Base-by-base conservation (phyloP, 768 basidiomycete genomes). In the Pholiota microspora region DNA sequence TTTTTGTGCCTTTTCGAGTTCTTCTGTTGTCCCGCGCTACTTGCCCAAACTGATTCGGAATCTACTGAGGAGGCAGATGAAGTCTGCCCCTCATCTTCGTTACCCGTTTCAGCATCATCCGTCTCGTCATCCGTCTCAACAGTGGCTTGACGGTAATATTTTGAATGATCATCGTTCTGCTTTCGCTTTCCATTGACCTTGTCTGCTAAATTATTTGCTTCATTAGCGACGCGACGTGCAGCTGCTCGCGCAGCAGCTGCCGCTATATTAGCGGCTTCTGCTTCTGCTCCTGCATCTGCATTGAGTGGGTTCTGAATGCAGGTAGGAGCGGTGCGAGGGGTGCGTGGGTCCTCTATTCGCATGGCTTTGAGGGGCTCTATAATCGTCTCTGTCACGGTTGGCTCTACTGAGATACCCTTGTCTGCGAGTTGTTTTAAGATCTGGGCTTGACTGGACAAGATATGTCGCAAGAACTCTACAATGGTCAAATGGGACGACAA, bases 401-500 rank as follows among this genome's bases (percentile, higher is more conserved):
- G 36, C 27, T 51, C 50, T 38, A 44, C 25, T 8, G 10, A 4
- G 9, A 44, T 44, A 12, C 40, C 40, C 7, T 23, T 25, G 18
- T 8, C 27, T 16, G 36, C 36, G 2, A 51, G 50, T 15, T 38
- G 36, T 42, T 28, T 18, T 3, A 51, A 13, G 25, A 51, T 51
- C 36, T 27, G 27, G 1, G 8, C 18, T 51, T 40, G 36, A 21
- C 27, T 27, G 1, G 3, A 13, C 21, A 51, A 8, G n/a, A 51
- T 9, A 13, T 28, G 24, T 10, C 28, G 23, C 2, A 44, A 0
- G 21, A 23, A 27, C 1, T 18, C n/a, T 27, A 16, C 40, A 7
- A 51, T 51, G 18, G 24, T 51, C 15, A 51, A 27, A 42, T 51
- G 38, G 25, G 50, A 51, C 6, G 50, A n/a, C 3, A 51, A 1